A percentile compares a stretch with the other conserved stretches of the same genome.
Conservation (phyloP, 106 monocot genomes). For the Platanthera zijinensis region DNA sequence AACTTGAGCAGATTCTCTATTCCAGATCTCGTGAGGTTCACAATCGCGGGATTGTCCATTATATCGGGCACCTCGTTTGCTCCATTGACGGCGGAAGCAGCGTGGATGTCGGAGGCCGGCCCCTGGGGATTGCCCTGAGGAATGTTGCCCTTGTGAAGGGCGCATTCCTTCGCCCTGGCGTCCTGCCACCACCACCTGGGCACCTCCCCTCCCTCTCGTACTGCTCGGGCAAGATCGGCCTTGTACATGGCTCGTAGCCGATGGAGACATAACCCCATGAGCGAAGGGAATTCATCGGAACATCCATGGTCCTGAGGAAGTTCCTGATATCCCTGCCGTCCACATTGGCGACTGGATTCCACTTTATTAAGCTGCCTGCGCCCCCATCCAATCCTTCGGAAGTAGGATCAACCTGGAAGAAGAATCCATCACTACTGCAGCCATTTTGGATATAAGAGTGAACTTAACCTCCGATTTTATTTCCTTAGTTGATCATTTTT, state of each 20-base stretch:
- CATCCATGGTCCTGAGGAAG: conserved; percentile 85
- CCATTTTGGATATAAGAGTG: too few relatives aligned
- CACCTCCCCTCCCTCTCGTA: conserved; percentile 88
- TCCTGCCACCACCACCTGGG: conserved; percentile 96
- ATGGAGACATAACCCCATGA: conserved; percentile 89
- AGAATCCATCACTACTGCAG: too few relatives aligned
- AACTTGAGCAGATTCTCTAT: neutral
- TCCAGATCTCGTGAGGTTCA: conserved; percentile 62
- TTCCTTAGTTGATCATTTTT: too few relatives aligned
- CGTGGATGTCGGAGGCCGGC: too few relatives aligned
- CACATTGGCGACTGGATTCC: neutral
- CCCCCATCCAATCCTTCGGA: conserved; percentile 51
- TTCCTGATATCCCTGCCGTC: conserved; percentile 50
- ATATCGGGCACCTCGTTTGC: conserved; percentile 33
- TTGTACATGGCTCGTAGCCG: conserved; percentile 93
- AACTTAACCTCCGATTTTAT: too few relatives aligned
- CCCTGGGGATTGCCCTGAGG: neutral
- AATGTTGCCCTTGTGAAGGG: conserved; percentile 93
- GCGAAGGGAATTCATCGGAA: conserved; percentile 72
- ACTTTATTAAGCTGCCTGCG: conserved; percentile 82
- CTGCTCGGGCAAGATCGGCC: conserved; percentile 85
- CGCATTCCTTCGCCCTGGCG: conserved; percentile 89
- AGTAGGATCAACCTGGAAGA: conserved; percentile 57
- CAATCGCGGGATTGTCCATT: conserved; percentile 44
- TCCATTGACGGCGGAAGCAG: neutral